Evolutionary conservation across 768 basidiomycete genomes (phyloP).

Genomic region (Boletus bicolor): DNA sequence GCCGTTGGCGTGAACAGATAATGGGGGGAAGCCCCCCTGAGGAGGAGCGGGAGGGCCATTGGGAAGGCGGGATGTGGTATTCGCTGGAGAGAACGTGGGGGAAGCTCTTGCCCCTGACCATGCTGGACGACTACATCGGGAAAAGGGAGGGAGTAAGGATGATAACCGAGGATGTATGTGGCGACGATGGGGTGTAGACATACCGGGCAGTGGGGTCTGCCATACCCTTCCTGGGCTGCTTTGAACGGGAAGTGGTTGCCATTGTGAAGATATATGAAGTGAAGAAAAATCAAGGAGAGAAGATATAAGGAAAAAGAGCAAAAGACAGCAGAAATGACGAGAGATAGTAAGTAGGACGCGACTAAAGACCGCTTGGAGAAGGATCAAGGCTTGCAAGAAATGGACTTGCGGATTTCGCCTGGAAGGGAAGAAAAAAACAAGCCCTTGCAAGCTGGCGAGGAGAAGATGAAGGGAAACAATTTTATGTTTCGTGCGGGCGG

Average conservation of each 20-base stretch:
- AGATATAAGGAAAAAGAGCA: conserved; percentile 22
- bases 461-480: conserved; percentile 24
- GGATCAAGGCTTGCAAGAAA: conserved; percentile 1
- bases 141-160: conserved; percentile 5
- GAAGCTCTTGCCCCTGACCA: conserved; percentile 71
- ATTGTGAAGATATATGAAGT: conserved; percentile 37
- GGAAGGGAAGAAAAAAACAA: conserved; percentile 18
- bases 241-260: conserved; percentile 63
- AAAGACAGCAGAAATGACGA: conserved; percentile 34
- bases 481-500: conserved; percentile 29
- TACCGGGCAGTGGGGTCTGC: conserved; percentile 52
- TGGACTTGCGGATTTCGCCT: conserved; percentile 21
- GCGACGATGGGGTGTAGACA: conserved; percentile 31
- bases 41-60: conserved; percentile 36
- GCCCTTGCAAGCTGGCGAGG: conserved; percentile 27
- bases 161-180: conserved; percentile 13
- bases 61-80: conserved; percentile 40
- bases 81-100: conserved; percentile 62
- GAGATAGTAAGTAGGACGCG: conserved; percentile 36
- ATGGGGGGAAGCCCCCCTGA: conserved; percentile 43
- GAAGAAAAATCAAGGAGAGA: conserved; percentile 31
- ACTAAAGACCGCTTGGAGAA: conserved; percentile 26
- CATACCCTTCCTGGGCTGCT: conserved; percentile 59
- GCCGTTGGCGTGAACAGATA: conserved; percentile 46
- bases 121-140: conserved; percentile 42